A percentile compares a stretch with the other conserved stretches of the same genome.
Conservation (phyloP, 306 rosid species). For the Malus asiatica region DNA sequence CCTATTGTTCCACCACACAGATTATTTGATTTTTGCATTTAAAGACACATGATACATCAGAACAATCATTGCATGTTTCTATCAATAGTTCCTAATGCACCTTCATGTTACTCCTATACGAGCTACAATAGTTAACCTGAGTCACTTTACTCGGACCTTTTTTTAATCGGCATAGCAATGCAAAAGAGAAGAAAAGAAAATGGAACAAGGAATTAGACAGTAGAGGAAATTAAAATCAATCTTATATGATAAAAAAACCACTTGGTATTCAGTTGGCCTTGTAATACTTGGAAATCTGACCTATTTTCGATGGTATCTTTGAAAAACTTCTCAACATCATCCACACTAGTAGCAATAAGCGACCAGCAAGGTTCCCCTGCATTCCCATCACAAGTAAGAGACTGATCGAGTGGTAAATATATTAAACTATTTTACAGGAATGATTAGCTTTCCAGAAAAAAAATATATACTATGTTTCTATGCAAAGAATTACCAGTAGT, state of each 20-base stretch:
- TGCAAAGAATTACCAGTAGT: background rate
- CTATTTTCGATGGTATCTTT: constrained; percentile 84
- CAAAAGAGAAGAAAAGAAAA: background rate
- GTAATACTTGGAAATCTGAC: constrained; percentile 26
- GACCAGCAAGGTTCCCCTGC: constrained; percentile 91
- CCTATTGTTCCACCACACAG: no score
- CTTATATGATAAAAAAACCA: background rate
- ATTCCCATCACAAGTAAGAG: constrained; percentile 6
- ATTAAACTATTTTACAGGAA: background rate
- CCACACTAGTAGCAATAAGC: constrained; percentile 56
- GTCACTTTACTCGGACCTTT: no score
- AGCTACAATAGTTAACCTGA: no score
- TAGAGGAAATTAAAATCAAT: background rate
- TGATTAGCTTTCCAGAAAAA: background rate
- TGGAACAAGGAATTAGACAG: background rate
- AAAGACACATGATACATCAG: no score
- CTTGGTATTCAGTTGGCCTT: background rate
- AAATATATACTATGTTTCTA: background rate
- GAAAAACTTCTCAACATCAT: constrained; percentile 78
- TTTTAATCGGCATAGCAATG: no score
- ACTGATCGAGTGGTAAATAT: background rate
- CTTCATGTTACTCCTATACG: no score
- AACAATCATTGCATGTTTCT: no score
- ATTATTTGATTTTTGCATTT: no score
- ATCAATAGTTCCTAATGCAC: no score